Percentiles rank a stretch among this genome's conserved stretches.
Evolutionary conservation across 2,329 filamentous ascomycete genomes (phyloP).

Genomic region (Xylaria sp.): DNA sequence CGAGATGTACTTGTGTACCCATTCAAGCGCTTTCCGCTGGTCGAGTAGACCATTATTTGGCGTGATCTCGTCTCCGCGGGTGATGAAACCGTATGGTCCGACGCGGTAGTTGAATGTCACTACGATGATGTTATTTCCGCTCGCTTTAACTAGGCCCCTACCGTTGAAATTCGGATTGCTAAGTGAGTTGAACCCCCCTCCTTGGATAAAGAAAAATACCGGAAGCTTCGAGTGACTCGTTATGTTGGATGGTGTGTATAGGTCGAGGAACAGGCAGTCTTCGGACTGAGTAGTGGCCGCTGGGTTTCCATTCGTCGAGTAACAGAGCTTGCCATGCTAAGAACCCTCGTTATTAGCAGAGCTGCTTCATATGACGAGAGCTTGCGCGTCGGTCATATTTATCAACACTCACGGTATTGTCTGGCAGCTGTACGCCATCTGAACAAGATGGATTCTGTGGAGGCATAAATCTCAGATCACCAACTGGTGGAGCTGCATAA

Average conservation of each 20-base stretch:
- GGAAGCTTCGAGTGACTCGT: constrained; percentile 60
- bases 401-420: constrained; percentile 51
- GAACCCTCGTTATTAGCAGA: background rate
- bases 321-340: constrained; percentile 38
- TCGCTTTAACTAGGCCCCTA: constrained; percentile 63
- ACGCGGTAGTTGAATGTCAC: constrained; percentile 80
- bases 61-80: constrained; percentile 59
- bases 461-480: constrained; percentile 68
- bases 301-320: constrained; percentile 31
- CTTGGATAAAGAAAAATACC: constrained; percentile 65
- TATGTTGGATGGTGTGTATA: constrained; percentile 63
- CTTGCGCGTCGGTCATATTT: constrained; percentile 11
- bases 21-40: constrained; percentile 71
- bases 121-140: constrained; percentile 66
- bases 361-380: background rate
- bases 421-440: constrained; percentile 56
- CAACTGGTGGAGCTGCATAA: constrained; percentile 73
- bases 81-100: constrained; percentile 74
- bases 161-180: constrained; percentile 62
- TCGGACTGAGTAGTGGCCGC: constrained; percentile 47
- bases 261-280: constrained; percentile 73
- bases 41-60: constrained; percentile 74
- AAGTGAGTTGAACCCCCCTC: constrained; percentile 63
- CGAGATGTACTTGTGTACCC: constrained; percentile 70
- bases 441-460: constrained; percentile 65